Conservation (phyloP, 2,329 filamentous ascomycete genomes). For the Aureobasidium lini region DNA sequence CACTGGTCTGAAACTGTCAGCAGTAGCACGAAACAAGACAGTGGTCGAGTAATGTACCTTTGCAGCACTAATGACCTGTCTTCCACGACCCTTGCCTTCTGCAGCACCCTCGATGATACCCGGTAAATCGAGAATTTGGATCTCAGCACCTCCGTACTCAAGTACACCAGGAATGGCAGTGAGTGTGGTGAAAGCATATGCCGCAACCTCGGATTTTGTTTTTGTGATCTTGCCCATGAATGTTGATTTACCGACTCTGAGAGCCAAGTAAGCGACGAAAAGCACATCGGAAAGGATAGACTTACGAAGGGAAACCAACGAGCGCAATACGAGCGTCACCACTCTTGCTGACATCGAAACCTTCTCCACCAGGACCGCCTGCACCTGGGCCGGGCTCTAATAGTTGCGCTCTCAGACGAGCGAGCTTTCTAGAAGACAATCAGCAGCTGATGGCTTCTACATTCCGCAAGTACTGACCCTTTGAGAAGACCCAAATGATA, state of each 20-base stretch:
- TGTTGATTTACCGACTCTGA: slow-evolving; percentile 82
- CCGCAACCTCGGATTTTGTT: slow-evolving; percentile 90
- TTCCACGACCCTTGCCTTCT: slow-evolving; percentile 92
- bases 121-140: slow-evolving; percentile 96
- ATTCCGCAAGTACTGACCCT: slow-evolving; percentile 55
- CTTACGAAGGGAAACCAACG: slow-evolving; percentile 83
- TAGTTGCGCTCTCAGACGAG: slow-evolving; percentile 85
- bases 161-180: slow-evolving; percentile 96
- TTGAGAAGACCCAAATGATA: slow-evolving; percentile 97
- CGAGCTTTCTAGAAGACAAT: slow-evolving; percentile 66
- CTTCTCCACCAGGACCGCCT: slow-evolving; percentile 68
- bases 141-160: slow-evolving; percentile 95
- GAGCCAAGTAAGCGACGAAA: background rate
- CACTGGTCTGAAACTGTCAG: slow-evolving; percentile 58
- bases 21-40: background rate
- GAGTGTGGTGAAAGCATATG: slow-evolving; percentile 94
- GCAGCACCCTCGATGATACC: slow-evolving; percentile 99
- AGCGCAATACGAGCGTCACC: slow-evolving; percentile 95
- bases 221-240: slow-evolving; percentile 99
- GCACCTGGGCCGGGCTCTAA: slow-evolving; percentile 80
- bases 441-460: slow-evolving; percentile 17
- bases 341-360: slow-evolving; percentile 86
- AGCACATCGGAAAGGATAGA: background rate
- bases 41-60: slow-evolving; percentile 46
- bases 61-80: slow-evolving; percentile 94